Base-by-base conservation (phyloP, 306 rosid species). In the Chamaecrista fasciculata region DNA sequence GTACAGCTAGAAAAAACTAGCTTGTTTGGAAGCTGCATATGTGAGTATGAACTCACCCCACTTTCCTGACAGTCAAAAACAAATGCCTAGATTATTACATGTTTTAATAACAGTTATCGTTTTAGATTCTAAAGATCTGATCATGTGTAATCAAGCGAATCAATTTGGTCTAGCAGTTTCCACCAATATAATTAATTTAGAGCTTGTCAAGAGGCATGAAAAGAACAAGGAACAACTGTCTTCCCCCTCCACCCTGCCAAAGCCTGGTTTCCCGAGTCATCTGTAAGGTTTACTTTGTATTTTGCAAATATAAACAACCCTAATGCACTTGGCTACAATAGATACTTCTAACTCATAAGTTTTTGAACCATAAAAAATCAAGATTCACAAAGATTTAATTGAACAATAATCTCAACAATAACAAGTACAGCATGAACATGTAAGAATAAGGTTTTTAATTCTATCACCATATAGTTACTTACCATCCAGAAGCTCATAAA, bases 401-500 rank as follows among this genome's bases (percentile, higher is more conserved):
- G 9, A 53, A 50, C 15, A 2, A 5, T 12, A 24, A 52, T 78
- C 28, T 49, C 66, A 64, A 31, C 40, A 49, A 37, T 12, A 40
- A 44, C 4, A 28, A 40, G 59, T 50, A 28, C 28, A 57, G 55
- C 36, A 47, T 31, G 55, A 48, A 67, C 0, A 53, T 8, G 8
- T 26, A 49, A 47, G 21, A 5, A 6, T 26, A 49, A 47, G 21
- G 25, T 68, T 51, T 56, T 42, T 15, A 48, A 60, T 51, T 23
- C 16, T 65, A 44, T 50, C 59, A 20, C 70, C 59, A 37, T 20
- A 69, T 19, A 52, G 63, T 25, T 77, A 80, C 80, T 10, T 80
- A 88, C 96, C 98, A 72, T 90, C 96, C 78, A 93, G 85, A 49
- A 93, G 91, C 83, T 90, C 96, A 44, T 93, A 93, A 74, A 93